phyloP scores from a whole-genome alignment of 495 filamentous ascomycete species.

The Pseudoneurospora amorphoporcata region DNA sequence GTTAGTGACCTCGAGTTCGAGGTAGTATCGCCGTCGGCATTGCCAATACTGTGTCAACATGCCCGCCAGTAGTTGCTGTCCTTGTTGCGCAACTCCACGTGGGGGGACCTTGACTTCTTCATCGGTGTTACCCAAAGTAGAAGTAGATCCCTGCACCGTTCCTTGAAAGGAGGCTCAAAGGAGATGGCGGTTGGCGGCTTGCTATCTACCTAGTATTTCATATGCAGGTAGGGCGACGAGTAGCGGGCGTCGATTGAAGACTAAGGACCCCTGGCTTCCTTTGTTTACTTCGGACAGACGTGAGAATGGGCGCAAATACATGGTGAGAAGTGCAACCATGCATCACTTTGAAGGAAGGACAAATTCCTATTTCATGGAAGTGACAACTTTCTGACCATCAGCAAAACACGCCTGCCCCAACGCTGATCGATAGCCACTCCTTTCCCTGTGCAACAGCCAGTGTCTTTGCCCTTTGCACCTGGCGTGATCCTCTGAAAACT shows the following conservation, averaged over 20 bases:
- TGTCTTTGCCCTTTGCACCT: neutral
- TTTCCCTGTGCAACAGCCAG: too few species aligned
- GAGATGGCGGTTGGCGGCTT: neutral
- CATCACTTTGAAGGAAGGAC: neutral
- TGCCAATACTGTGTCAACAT: neutral
- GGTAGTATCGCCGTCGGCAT: neutral
- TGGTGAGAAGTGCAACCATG: neutral
- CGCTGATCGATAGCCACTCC: too few species aligned
- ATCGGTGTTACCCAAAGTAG: neutral
- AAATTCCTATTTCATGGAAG: too few species aligned
- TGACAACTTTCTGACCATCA: too few species aligned
- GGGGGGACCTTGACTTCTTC: neutral
- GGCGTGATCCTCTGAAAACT: neutral
- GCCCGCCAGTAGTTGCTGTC: accelerated
- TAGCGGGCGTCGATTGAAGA: too few species aligned
- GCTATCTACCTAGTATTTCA: neutral
- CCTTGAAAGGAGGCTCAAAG: neutral
- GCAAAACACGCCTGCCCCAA: too few species aligned
- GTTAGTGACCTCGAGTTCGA: neutral
- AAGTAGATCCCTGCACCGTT: neutral
- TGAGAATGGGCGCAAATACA: neutral
- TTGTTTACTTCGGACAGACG: neutral
- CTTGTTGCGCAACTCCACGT: neutral
- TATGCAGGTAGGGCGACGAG: neutral
- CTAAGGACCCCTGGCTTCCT: neutral